A percentile compares a stretch with the other conserved stretches of the same genome.
Evolutionary conservation across 345 rosid species (phyloP).

Genomic region (Pseudoturritis turrita): DNA sequence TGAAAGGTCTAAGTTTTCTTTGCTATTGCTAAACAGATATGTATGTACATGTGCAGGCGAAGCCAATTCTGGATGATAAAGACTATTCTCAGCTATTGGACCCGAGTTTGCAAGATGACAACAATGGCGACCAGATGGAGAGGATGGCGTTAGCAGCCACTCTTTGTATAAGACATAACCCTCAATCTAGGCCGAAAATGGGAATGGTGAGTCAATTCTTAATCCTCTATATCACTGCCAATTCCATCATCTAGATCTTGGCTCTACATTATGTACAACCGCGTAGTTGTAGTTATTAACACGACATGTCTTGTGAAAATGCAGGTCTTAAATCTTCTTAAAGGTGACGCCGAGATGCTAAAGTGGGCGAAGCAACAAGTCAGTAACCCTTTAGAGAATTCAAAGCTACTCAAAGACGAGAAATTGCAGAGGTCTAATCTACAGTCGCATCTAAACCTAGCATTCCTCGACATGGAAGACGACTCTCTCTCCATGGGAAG

Average conservation of each 20-base stretch:
- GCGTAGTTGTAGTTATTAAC: background rate
- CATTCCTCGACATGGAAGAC: conserved; percentile 69
- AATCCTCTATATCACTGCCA: background rate
- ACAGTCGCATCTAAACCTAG: conserved; percentile 80
- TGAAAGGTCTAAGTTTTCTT: background rate
- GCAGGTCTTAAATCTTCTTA: conserved; percentile 72
- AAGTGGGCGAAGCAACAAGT: conserved; percentile 62
- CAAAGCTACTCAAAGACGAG: conserved; percentile 47
- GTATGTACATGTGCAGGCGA: conserved; percentile 50
- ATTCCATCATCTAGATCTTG: background rate
- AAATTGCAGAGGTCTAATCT: conserved; percentile 46
- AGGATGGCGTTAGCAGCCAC: conserved; percentile 84
- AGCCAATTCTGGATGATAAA: conserved; percentile 57
- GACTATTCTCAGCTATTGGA: conserved; percentile 56
- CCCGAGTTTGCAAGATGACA: conserved; percentile 38
- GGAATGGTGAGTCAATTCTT: conserved; percentile 45
- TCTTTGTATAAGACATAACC: conserved; percentile 67
- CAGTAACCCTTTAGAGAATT: conserved; percentile 35
- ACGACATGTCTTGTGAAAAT: background rate
- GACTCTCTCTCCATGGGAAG: conserved; percentile 63
- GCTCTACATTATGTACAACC: background rate
- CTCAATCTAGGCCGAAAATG: conserved; percentile 68
- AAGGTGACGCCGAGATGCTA: conserved; percentile 50
- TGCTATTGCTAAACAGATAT: background rate
- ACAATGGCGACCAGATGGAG: conserved; percentile 52